Percentiles rank a stretch among this genome's conserved stretches.
These are phyloP conservation scores for Geranomyces michiganensis DNA, from an alignment of 192 early-diverging fungal genomes.

Conservation along the genomic window DNA sequence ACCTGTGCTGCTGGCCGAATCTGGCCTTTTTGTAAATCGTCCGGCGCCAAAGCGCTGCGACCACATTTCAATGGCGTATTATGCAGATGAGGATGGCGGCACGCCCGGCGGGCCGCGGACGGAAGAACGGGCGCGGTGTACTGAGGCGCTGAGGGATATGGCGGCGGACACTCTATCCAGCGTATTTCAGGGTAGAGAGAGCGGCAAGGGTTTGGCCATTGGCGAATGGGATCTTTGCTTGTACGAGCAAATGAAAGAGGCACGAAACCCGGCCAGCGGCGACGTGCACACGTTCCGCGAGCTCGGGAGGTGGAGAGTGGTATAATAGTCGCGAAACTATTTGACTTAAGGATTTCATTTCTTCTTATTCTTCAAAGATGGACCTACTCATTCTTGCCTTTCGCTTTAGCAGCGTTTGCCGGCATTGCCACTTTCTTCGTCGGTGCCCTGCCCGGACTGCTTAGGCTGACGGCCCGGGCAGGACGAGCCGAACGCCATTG, in stretches of 20 bases:
- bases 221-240: slow-evolving; percentile 18
- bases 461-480: neutral
- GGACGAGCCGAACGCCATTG: neutral
- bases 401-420: neutral
- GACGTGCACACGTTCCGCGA: slow-evolving; percentile 20
- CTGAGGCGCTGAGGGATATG: neutral
- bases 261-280: slow-evolving; percentile 5
- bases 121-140: neutral
- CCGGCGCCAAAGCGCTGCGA: slow-evolving; percentile 4
- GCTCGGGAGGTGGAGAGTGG: slow-evolving; percentile 14
- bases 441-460: neutral
- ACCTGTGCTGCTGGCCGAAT: neutral
- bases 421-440: neutral
- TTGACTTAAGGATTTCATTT: too few relatives aligned
- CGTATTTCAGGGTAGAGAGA: neutral
- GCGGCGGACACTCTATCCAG: neutral
- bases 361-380: too few relatives aligned
- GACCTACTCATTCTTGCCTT: neutral
- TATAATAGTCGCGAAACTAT: too few relatives aligned
- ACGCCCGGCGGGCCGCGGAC: neutral
- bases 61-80: slow-evolving; percentile 27
- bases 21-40: slow-evolving; percentile 14
- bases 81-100: slow-evolving; percentile 8
- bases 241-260: slow-evolving; percentile 26
- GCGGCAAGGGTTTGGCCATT: neutral